phyloP scores from a whole-genome alignment of 2,329 filamentous ascomycete species.

The Lachnellula occidentalis region DNA sequence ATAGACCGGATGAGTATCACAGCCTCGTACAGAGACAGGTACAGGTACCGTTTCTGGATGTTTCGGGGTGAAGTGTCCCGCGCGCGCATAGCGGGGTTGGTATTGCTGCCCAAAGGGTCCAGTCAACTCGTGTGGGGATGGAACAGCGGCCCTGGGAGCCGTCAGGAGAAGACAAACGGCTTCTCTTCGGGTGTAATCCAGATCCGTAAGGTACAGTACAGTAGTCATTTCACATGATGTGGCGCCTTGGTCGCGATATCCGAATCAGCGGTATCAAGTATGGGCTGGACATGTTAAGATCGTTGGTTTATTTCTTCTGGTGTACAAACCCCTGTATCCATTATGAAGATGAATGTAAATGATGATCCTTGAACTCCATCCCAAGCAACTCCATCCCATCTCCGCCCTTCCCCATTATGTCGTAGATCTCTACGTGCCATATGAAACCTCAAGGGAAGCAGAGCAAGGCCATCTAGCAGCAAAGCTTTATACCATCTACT shows the following conservation, averaged over 20 bases:
- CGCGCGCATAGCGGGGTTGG: constrained; percentile 17
- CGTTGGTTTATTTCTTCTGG: neutral
- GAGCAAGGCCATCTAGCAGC: neutral
- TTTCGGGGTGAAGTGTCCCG: constrained; percentile 14
- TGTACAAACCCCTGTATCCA: neutral
- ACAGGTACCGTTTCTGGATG: constrained; percentile 6
- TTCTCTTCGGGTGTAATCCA: neutral
- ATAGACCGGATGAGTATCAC: constrained; percentile 19
- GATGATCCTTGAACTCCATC: neutral
- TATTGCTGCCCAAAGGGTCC: neutral
- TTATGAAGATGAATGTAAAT: neutral
- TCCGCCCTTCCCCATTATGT: neutral
- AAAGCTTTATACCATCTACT: neutral
- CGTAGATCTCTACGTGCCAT: neutral
- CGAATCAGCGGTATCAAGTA: neutral
- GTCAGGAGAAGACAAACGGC: constrained; percentile 10
- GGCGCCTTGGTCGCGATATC: neutral
- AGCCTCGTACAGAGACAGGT: constrained; percentile 11
- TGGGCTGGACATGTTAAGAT: neutral
- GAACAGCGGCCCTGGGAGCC: constrained; percentile 14
- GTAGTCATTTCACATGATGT: neutral
- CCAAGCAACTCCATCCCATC: neutral
- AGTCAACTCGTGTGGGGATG: constrained; percentile 3
- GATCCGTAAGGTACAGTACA: too few species aligned
- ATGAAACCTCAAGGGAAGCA: neutral